phyloP scores from a whole-genome alignment of 129 eudicot species.

The Ambrosia artemisiifolia region DNA sequence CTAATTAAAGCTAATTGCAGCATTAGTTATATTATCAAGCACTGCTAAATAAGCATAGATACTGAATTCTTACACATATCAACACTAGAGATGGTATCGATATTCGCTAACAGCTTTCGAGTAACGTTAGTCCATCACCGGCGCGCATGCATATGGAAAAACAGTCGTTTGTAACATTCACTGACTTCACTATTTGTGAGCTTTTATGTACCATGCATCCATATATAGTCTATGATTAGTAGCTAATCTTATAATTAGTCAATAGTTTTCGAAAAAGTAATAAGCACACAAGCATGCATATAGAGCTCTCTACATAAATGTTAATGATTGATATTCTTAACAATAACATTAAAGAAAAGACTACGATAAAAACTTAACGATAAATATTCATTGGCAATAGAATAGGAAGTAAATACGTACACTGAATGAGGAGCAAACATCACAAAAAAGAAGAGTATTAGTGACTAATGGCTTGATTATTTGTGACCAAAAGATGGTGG shows the following conservation, averaged over 20 bases:
- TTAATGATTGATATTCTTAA: background rate
- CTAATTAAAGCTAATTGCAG: background rate
- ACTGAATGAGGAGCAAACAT: background rate
- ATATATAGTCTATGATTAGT: background rate
- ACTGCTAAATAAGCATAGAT: background rate
- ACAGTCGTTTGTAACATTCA: too few relatives aligned
- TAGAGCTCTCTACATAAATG: too few relatives aligned
- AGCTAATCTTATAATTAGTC: background rate
- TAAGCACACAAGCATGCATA: constrained; percentile 6
- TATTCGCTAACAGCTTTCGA: background rate
- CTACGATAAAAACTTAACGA: background rate
- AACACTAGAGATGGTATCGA: background rate
- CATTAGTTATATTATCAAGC: background rate
- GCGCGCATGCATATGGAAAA: background rate
- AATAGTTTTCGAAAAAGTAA: background rate
- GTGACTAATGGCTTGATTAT: background rate
- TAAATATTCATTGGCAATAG: background rate
- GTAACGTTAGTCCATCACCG: background rate
- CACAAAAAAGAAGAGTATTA: background rate
- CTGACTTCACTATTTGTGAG: too few relatives aligned
- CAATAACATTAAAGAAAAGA: background rate
- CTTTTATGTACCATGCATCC: background rate
- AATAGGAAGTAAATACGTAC: background rate
- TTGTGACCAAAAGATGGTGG: background rate
- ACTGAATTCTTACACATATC: background rate